A percentile compares a stretch with the other conserved stretches of the same genome.
These are phyloP conservation scores for Coemansia sp. DNA, from an alignment of 192 early-diverging fungal species.

Conservation along the genomic window DNA sequence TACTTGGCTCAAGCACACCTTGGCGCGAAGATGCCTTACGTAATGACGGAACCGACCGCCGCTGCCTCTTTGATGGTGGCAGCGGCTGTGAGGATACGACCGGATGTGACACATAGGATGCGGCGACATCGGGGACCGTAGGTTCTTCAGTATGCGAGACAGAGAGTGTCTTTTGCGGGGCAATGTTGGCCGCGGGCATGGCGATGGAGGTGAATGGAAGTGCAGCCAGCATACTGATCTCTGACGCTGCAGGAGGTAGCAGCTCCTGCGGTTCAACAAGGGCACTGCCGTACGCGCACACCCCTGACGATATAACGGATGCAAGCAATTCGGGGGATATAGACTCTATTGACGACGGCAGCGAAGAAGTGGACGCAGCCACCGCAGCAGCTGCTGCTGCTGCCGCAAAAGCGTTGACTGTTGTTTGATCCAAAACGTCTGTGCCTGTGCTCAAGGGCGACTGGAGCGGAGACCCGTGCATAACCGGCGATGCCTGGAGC, in stretches of 20 bases:
- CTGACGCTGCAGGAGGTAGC: slow-evolving; percentile 13
- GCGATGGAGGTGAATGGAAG: slow-evolving; percentile 21
- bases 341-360: slow-evolving; percentile 1
- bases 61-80: slow-evolving; percentile 18
- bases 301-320: slow-evolving; percentile 17
- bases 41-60: neutral
- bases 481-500: neutral
- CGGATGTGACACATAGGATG: neutral
- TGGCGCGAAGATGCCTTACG: neutral
- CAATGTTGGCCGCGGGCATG: slow-evolving; percentile 27
- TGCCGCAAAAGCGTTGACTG: slow-evolving; percentile 7
- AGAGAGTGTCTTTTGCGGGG: slow-evolving; percentile 47
- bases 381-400: slow-evolving; percentile 9
- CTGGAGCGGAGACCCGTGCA: neutral
- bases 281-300: neutral
- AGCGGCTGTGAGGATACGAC: neutral
- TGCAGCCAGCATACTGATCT: slow-evolving; percentile 31
- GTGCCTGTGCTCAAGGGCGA: slow-evolving; percentile 1
- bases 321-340: slow-evolving; percentile 31
- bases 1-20: neutral
- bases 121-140: neutral
- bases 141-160: neutral
- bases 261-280: neutral
- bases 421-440: slow-evolving; percentile 5
- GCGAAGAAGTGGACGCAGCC: neutral